These are phyloP conservation scores for Chenopodium berlandieri DNA, from an alignment of 148 eudicot species.

Conservation along the genomic window DNA sequence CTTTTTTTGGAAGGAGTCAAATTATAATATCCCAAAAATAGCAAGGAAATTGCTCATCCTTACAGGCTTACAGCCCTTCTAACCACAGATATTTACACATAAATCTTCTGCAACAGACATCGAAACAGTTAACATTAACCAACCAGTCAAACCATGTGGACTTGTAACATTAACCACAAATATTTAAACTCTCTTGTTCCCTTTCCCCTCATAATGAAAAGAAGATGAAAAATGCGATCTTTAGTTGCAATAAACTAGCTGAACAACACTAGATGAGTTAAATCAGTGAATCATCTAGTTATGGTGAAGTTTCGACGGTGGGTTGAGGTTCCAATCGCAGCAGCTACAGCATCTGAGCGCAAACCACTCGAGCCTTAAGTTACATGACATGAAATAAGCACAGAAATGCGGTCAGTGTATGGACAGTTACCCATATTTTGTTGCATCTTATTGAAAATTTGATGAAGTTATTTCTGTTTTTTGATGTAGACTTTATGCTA, in stretches of 20 bases:
- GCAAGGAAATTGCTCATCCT: neutral
- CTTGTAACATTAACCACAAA: no score
- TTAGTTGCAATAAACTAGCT: neutral
- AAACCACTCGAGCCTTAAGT: constrained; percentile 54
- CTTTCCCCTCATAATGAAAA: neutral
- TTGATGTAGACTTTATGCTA: neutral
- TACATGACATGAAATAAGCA: neutral
- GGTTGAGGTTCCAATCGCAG: constrained; percentile 28
- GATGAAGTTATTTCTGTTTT: neutral
- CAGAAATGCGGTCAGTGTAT: neutral
- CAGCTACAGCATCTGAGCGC: constrained; percentile 41
- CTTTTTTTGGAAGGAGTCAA: neutral
- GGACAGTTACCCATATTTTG: neutral
- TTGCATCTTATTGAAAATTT: neutral
- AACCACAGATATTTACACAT: neutral
- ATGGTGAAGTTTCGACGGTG: constrained; percentile 19
- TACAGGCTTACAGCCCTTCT: neutral
- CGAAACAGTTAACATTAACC: neutral
- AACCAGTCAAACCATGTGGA: constrained; percentile 4
- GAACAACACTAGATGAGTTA: neutral
- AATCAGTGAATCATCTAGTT: neutral
- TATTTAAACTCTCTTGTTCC: neutral
- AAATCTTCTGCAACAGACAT: neutral
- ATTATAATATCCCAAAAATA: neutral
- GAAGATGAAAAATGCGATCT: neutral